A percentile compares a stretch with the other conserved stretches of the same genome.
Conservation (phyloP, 352 stramenopile species). For the Pilasporangium apinafurcum region DNA sequence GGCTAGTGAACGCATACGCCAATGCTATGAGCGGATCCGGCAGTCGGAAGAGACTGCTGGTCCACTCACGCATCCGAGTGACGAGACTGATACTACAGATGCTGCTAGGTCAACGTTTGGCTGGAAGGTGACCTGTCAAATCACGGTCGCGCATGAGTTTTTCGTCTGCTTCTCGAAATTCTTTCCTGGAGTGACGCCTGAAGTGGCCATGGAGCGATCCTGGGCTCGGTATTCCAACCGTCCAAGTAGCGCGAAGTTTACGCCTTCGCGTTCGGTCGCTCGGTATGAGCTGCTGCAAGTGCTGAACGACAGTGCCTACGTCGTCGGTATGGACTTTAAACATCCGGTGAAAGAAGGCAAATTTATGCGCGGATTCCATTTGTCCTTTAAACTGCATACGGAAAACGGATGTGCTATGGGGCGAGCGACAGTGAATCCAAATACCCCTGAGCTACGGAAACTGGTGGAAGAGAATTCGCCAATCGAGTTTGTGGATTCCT, state of each 20-base stretch:
- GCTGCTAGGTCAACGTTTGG: slow-evolving; percentile 23
- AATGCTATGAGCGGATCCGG: slow-evolving; percentile 50
- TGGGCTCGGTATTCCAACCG: slow-evolving; percentile 20
- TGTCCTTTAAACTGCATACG: slow-evolving; percentile 42
- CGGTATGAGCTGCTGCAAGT: slow-evolving; percentile 37
- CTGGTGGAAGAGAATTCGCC: slow-evolving; percentile 23
- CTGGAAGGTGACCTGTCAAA: slow-evolving; percentile 39
- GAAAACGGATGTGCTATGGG: slow-evolving; percentile 51
- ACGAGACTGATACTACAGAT: slow-evolving; percentile 3
- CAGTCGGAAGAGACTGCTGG: slow-evolving; percentile 41
- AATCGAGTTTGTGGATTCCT: slow-evolving; percentile 50
- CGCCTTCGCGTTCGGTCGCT: slow-evolving; percentile 22
- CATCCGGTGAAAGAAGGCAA: slow-evolving; percentile 41
- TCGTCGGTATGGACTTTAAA: slow-evolving; percentile 32
- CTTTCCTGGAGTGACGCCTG: slow-evolving; percentile 25
- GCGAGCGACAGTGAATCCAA: slow-evolving; percentile 48
- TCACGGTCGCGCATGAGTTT: slow-evolving; percentile 31
- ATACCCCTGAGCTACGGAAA: slow-evolving; percentile 24
- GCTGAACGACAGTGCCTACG: slow-evolving; percentile 46
- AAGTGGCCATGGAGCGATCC: slow-evolving; percentile 34
- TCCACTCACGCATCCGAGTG: slow-evolving; percentile 19
- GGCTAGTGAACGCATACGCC: slow-evolving; percentile 42
- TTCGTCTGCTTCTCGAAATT: slow-evolving; percentile 50
- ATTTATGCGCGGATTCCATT: slow-evolving; percentile 37
- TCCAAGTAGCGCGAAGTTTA: too few relatives aligned